Base-by-base conservation (phyloP, 2,329 filamentous ascomycete species). In the Alternaria arborescens region DNA sequence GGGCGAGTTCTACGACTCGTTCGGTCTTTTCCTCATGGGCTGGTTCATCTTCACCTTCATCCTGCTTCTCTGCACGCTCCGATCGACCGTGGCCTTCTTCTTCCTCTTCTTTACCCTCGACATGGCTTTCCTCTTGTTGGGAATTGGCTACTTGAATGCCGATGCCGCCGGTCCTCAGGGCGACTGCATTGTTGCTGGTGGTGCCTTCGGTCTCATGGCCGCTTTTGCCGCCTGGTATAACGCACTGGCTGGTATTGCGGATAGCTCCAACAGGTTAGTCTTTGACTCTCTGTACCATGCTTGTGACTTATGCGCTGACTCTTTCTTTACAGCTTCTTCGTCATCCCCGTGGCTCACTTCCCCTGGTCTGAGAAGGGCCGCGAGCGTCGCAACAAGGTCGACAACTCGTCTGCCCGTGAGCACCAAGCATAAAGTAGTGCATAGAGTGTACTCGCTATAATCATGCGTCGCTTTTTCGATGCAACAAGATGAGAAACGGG, bases 271-370 rank as follows among this genome's bases (percentile, higher is more conserved):
- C 78, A 83, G 78, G 78, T 80, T 48, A 64, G 74, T 72, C 18
- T 34, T 12, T 32, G n/a, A 18, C 12, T 18, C 20, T 11, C 20
- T 18, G n/a, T 14, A 30, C 6, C 18, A 6, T 20, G 10, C 3
- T 40, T n/a, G 8, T 7, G 32, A 8, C 16, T 6, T 32, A 43
- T 16, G 11, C 56, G 40, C 64, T 73, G 50, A 72, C 28, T 8
- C n/a, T 22, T 42, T 30, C 20, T 56, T 11, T 11, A 50, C 20
- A 95, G 92, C 84, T 97, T 97, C 88, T 95, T 97, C 85, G 85
- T 95, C 79, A 88, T 97, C 64, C 94, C 94, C 52, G 93, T 97
- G 65, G 89, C 91, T 72, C 93, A 97, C 85, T 96, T 97, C 85
- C 94, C 94, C 55, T 97, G 94, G 94, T 94, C 91, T 46, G 77